A percentile compares a stretch with the other conserved stretches of the same genome.
phyloP scores from a whole-genome alignment of 2,329 filamentous ascomycete genomes.

The Bisporella sp. region DNA sequence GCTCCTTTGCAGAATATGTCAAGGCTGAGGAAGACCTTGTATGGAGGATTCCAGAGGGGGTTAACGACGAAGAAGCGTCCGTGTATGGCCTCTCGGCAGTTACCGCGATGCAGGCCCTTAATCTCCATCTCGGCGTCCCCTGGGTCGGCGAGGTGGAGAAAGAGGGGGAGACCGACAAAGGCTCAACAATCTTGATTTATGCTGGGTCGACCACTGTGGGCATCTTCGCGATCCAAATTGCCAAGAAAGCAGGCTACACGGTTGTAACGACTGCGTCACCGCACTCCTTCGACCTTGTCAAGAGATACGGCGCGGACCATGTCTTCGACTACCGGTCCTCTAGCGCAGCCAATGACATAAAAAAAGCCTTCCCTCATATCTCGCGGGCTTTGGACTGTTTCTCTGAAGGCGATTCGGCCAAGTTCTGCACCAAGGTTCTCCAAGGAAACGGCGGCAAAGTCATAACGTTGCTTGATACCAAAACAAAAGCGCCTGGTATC shows the following conservation, averaged over 20 bases:
- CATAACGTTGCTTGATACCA: slow-evolving; percentile 33
- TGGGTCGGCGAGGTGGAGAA: slow-evolving; percentile 5
- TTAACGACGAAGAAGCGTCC: slow-evolving; percentile 38
- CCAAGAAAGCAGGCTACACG: slow-evolving; percentile 28
- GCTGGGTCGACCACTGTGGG: slow-evolving; percentile 15
- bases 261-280: slow-evolving; percentile 39
- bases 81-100: slow-evolving; percentile 27
- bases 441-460: slow-evolving; percentile 36
- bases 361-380: slow-evolving; percentile 28
- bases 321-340: slow-evolving; percentile 41
- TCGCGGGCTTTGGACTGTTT: slow-evolving; percentile 44
- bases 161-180: background rate
- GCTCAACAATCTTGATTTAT: slow-evolving; percentile 8
- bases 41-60: slow-evolving; percentile 34
- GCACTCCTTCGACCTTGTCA: slow-evolving; percentile 38
- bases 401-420: slow-evolving; percentile 27
- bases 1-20: slow-evolving; percentile 10
- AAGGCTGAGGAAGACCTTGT: slow-evolving; percentile 29
- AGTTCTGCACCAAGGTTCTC: slow-evolving; percentile 26
- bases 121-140: slow-evolving; percentile 18
- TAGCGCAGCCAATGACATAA: slow-evolving; percentile 36
- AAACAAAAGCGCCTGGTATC: slow-evolving; percentile 6
- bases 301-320: slow-evolving; percentile 33
- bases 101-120: slow-evolving; percentile 23
- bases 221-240: slow-evolving; percentile 37